These are phyloP conservation scores for Coemansia sp. DNA, from an alignment of 192 early-diverging fungal species.

Conservation along the genomic window DNA sequence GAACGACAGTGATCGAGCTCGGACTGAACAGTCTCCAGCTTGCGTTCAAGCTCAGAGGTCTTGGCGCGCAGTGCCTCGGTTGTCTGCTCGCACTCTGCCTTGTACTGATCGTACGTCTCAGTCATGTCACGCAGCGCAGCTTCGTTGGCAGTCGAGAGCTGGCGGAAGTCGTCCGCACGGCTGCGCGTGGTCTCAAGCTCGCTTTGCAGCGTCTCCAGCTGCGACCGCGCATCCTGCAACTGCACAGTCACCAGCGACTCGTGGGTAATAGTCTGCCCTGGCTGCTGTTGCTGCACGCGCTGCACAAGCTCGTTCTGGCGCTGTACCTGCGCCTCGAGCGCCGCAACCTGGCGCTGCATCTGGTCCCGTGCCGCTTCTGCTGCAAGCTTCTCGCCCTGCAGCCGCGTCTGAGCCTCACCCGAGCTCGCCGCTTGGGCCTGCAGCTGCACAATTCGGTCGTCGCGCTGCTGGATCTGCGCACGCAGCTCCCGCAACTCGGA, in stretches of 20 bases:
- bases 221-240: conserved; percentile 55
- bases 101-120: conserved; percentile 66
- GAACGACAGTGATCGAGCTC: conserved; percentile 23
- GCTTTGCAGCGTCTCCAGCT: conserved; percentile 54
- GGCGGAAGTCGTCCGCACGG: conserved; percentile 47
- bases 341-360: conserved; percentile 49
- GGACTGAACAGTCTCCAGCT: conserved; percentile 21
- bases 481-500: conserved; percentile 36
- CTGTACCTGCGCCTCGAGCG: conserved; percentile 50
- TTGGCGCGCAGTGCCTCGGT: conserved; percentile 24
- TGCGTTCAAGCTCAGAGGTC: conserved; percentile 31
- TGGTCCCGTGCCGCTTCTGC: conserved; percentile 51
- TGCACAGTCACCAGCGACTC: conserved; percentile 53
- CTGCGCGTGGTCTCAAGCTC: conserved; percentile 31
- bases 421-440: conserved; percentile 18
- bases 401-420: conserved; percentile 51
- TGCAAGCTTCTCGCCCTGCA: conserved; percentile 53
- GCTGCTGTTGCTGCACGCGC: conserved; percentile 37
- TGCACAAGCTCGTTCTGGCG: conserved; percentile 52
- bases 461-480: conserved; percentile 34
- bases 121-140: conserved; percentile 61
- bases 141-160: conserved; percentile 57
- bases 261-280: conserved; percentile 24
- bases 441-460: conserved; percentile 18
- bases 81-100: conserved; percentile 52